Evolutionary conservation across 2,329 filamentous ascomycete species (phyloP), one percentile per base, ranked within the genome.

Genomic region (Cyphellophora europaea): DNA sequence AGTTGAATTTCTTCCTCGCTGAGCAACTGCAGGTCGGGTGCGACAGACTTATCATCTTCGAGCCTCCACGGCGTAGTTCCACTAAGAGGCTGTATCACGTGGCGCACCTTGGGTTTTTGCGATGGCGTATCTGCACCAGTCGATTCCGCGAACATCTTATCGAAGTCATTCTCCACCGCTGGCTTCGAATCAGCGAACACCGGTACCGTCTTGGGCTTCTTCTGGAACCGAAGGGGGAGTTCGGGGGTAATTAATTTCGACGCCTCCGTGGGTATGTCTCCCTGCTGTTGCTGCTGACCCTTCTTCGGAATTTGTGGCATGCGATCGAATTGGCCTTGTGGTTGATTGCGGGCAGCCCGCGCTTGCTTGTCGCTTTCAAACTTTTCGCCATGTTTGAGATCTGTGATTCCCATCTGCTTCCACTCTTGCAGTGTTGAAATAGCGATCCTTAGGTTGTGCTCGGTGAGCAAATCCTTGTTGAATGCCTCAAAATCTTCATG

Each of bases 371-470:
- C 91, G 12, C 75, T 67, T 59, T 98, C 91, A 54, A 91, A 98
- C 55, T 89, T 93, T 56, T 94, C 86, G 18, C 91, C 91, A 15
- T 78, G 79, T 37, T 81, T 78, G 8, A 98, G 69, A 43, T 93
- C 87, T 1, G 81, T 82, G 42, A 98, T 91, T 13, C 81, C 77
- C 61, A 85, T 75, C 30, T 74, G 74, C 19, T 91, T 78, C 91
- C 91, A 98, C 52, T 96, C 91, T 54, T 96, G 89, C 3, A 98
- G 67, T 55, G 96, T 89, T 0, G 72, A 47, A 40, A 98, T 94
- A 23, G 91, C 91, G 53, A 93, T 79, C 2, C 91, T 78, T 12
- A 98, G 66, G 48, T 94, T 93, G 44, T 91, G 76, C 59, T 98
- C 91, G 50, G 93, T 88, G 30, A 93, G 74, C 1, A 98, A 65